Percentiles rank a stretch among this genome's conserved stretches.
These are phyloP conservation scores for Triangularia setosa DNA, from an alignment of 2,329 filamentous ascomycete genomes.

Conservation along the genomic window DNA sequence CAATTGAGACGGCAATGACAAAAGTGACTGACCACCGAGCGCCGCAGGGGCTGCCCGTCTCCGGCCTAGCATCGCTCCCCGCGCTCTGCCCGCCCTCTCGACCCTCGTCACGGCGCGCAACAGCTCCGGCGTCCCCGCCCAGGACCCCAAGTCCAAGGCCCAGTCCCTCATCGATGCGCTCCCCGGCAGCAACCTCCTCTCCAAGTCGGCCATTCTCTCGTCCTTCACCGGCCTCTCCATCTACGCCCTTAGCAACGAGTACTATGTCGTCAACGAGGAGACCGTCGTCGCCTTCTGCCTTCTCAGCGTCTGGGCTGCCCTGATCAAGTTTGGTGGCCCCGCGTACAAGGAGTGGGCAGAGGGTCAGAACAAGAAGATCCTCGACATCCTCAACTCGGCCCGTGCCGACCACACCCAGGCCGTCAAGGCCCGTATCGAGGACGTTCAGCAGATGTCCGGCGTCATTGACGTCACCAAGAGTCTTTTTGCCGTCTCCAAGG, in stretches of 20 bases:
- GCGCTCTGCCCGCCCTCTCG: slow-evolving; percentile 69
- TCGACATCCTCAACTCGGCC: slow-evolving; percentile 89
- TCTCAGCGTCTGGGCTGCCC: slow-evolving; percentile 84
- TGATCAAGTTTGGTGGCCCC: slow-evolving; percentile 92
- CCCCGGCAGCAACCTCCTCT: slow-evolving; percentile 85
- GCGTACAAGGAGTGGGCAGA: slow-evolving; percentile 91
- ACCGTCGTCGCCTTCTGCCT: slow-evolving; percentile 90
- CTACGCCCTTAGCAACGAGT: slow-evolving; percentile 98
- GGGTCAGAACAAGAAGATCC: slow-evolving; percentile 85
- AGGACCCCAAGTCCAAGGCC: slow-evolving; percentile 95
- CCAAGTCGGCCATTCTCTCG: slow-evolving; percentile 96
- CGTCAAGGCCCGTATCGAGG: slow-evolving; percentile 90
- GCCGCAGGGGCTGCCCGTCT: slow-evolving; percentile 79
- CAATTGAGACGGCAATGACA: slow-evolving; percentile 29
- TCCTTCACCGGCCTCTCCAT: slow-evolving; percentile 84
- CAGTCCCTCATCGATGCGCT: slow-evolving; percentile 91
- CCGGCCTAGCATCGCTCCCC: slow-evolving; percentile 74
- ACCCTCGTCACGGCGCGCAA: slow-evolving; percentile 64
- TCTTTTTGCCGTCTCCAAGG: slow-evolving; percentile 97
- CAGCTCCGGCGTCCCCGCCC: slow-evolving; percentile 71
- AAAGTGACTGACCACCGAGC: slow-evolving; percentile 23
- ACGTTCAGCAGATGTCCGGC: slow-evolving; percentile 87
- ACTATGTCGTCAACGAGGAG: slow-evolving; percentile 99
- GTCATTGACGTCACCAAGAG: slow-evolving; percentile 97
- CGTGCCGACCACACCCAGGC: slow-evolving; percentile 92